Conservation (phyloP, 1,139 yeast species). For the Candida albicans region DNA sequence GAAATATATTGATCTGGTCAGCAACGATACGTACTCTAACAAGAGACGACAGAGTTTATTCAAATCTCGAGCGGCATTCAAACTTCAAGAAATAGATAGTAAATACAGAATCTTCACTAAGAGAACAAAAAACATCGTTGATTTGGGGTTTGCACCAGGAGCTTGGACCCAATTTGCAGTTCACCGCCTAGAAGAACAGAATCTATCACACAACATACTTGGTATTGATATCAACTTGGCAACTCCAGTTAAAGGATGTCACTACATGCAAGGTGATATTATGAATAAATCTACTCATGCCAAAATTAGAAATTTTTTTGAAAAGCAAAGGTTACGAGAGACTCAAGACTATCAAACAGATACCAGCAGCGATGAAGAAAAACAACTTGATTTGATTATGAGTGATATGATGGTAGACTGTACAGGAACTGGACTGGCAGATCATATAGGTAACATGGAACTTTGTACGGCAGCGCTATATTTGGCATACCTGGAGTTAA, state of each 20-base stretch:
- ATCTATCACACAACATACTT: conserved; percentile 22
- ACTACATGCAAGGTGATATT: conserved; percentile 44
- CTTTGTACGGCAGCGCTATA: conserved; percentile 41
- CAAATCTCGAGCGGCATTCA: conserved; percentile 89
- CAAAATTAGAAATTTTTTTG: conserved; percentile 25
- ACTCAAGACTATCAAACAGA: conserved; percentile 1
- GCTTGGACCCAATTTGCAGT: conserved; percentile 51
- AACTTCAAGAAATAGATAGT: conserved; percentile 68
- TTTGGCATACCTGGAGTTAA: conserved; percentile 29
- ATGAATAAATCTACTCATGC: conserved; percentile 34
- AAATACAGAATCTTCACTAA: conserved; percentile 59
- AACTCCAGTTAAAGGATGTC: conserved; percentile 41
- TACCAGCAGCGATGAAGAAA: conserved; percentile 4
- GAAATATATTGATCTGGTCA: conserved; percentile 74
- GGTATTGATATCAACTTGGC: conserved; percentile 46
- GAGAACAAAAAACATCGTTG: conserved; percentile 60
- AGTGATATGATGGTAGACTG: conserved; percentile 55
- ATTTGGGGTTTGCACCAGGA: conserved; percentile 59
- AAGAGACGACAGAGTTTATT: conserved; percentile 46
- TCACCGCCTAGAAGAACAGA: conserved; percentile 21
- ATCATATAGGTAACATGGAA: conserved; percentile 49
- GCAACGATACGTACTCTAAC: conserved; percentile 67
- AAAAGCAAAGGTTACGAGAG: background rate
- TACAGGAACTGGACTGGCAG: conserved; percentile 42
- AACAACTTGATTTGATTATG: conserved; percentile 31